Base-by-base conservation (phyloP, 805 yeast species). In the Metschnikowia lochheadii region DNA sequence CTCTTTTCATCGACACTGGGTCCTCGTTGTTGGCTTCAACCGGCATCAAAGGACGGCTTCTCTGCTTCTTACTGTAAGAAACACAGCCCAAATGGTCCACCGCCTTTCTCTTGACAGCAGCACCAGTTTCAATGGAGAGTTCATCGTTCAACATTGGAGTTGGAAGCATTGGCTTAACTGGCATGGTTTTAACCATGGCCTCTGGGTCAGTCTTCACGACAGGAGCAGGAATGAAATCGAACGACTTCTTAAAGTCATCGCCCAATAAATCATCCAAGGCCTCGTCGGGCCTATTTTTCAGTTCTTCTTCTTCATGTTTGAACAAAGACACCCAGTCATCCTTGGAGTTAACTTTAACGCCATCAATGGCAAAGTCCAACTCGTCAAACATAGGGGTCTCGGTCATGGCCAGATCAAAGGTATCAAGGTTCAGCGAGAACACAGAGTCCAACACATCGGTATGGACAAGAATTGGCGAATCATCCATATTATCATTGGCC, bases 1-100 rank as follows among this genome's bases (percentile, higher is more conserved):
- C 98, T 66, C 98, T 84, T 75, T 92, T 92, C 61, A 87, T 67
- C 42, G 89, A 81, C 50, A 78, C 79, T n/a, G 85, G 81, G 67
- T 90, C 96, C 44, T 66, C 70, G 18, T 48, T 33, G 32, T 80
- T 76, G 41, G 74, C 54, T 43, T 80, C 79, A 49, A 90, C 77
- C 8, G 96, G 96, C 58, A 77, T 73, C 67, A 89, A 76, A 7
- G 96, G 95, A 52, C 74, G 70, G 29, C 80, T 56, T 61, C 96
- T 82, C 58, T 81, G 87, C 75, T 89, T 90, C 67, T 90, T 82
- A 59, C 83, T 81, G 76, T 88, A 89, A 43, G 85, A 70, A 46
- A 87, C 82, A 62, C 85, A 79, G 36, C 96, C 96, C 48, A 87
- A 73, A 56, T 81, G 83, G 67, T 89, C 96, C 52, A 76, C 70